phyloP scores from a whole-genome alignment of 495 filamentous ascomycete genomes.

The Penicillium steckii region DNA sequence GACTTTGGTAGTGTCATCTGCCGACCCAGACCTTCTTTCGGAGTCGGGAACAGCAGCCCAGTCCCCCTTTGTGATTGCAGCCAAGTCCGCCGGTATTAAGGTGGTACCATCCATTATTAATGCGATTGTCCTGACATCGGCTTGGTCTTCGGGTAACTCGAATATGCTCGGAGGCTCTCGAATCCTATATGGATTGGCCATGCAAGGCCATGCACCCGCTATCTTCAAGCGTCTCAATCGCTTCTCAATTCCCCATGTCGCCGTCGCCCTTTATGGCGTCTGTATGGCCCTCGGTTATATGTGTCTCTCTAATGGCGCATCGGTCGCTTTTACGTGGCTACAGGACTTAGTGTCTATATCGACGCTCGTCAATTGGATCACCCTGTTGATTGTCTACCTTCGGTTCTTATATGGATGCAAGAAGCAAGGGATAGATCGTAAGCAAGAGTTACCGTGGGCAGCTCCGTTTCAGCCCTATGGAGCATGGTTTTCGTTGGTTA shows the following conservation, averaged over 20 bases:
- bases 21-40: conserved; percentile 44
- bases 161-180: conserved; percentile 47
- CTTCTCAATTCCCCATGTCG: conserved; percentile 58
- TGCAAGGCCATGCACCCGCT: conserved; percentile 38
- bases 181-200: conserved; percentile 43
- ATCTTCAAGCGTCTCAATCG: conserved; percentile 54
- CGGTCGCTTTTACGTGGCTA: conserved; percentile 42
- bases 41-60: conserved; percentile 32
- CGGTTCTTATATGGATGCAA: conserved; percentile 52
- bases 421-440: conserved; percentile 42
- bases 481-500: conserved; percentile 44
- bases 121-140: conserved; percentile 45
- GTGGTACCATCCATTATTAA: conserved; percentile 51
- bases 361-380: conserved; percentile 53
- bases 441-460: conserved; percentile 44
- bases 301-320: conserved; percentile 38
- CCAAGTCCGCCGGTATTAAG: conserved; percentile 33
- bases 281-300: conserved; percentile 59
- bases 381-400: conserved; percentile 50
- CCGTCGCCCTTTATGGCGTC: conserved; percentile 42
- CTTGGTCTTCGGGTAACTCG: conserved; percentile 46
- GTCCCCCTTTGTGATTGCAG: conserved; percentile 56
- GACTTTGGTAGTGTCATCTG: conserved; percentile 46
- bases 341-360: conserved; percentile 51
- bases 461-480: conserved; percentile 47